phyloP scores from a whole-genome alignment of 352 stramenopile species.

The Globisporangium carolinianum region DNA sequence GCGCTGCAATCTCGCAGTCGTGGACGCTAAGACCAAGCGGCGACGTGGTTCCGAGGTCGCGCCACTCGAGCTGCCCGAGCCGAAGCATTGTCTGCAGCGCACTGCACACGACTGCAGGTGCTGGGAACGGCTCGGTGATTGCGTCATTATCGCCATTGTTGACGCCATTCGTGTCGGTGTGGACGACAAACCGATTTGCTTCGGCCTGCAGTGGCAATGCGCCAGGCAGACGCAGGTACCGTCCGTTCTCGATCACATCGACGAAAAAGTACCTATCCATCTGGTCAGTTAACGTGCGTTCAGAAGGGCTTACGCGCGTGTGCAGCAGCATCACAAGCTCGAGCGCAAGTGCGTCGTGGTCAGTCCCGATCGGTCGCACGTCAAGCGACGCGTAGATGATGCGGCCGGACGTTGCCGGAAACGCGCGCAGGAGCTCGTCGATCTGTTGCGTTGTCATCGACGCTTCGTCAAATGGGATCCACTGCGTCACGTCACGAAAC shows the following conservation, averaged over 20 bases:
- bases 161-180: constrained; percentile 1
- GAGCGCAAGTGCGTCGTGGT: constrained; percentile 5
- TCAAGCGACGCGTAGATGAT: constrained; percentile 48
- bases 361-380: constrained; percentile 19
- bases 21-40: constrained; percentile 22
- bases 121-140: background rate
- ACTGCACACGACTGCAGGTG: constrained; percentile 22
- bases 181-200: constrained; percentile 40
- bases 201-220: constrained; percentile 53
- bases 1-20: constrained; percentile 17
- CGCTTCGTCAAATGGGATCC: constrained; percentile 35
- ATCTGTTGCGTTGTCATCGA: constrained; percentile 10
- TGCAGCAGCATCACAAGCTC: constrained; percentile 38
- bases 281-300: constrained; percentile 17
- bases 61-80: constrained; percentile 29
- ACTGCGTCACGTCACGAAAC: constrained; percentile 28
- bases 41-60: constrained; percentile 28
- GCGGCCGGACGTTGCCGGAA: constrained; percentile 24
- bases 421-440: constrained; percentile 30
- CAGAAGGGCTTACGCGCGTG: background rate
- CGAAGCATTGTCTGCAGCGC: constrained; percentile 45
- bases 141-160: constrained; percentile 3
- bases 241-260: constrained; percentile 3
- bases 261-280: constrained; percentile 32
- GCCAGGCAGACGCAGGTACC: constrained; percentile 27